Conservation (phyloP, 371 early-diverging fungal genomes). For the Mortierella sp. region DNA sequence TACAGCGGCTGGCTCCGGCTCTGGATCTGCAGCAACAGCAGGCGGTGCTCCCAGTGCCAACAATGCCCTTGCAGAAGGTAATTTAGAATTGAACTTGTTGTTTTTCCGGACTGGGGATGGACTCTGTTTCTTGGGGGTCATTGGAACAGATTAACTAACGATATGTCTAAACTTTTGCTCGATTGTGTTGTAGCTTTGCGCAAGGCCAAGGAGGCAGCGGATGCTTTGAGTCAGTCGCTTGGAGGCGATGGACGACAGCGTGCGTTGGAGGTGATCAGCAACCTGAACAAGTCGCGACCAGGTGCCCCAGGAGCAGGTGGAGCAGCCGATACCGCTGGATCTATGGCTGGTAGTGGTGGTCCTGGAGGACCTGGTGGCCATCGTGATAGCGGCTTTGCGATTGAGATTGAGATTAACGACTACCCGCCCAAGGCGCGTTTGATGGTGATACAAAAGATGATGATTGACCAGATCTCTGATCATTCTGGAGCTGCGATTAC, state of each 20-base stretch:
- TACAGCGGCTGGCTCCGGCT: slow-evolving; percentile 6
- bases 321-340: slow-evolving; percentile 55
- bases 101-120: not conserved
- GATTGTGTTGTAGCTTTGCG: slow-evolving; percentile 26
- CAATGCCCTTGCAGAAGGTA: slow-evolving; percentile 9
- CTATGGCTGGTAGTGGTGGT: slow-evolving; percentile 41
- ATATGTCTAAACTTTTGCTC: not conserved
- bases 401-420: slow-evolving; percentile 97
- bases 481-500: slow-evolving; percentile 95
- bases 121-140: not conserved
- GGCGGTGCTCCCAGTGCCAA: slow-evolving; percentile 4
- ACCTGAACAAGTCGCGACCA: slow-evolving; percentile 42
- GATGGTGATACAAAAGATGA: slow-evolving; percentile 94
- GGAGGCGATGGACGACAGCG: slow-evolving; percentile 56
- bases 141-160: not conserved
- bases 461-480: slow-evolving; percentile 91
- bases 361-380: slow-evolving; percentile 28
- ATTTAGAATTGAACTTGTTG: not conserved
- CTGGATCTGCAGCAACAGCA: slow-evolving; percentile 12
- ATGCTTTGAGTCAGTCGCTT: slow-evolving; percentile 34
- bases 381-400: slow-evolving; percentile 65
- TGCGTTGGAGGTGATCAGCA: slow-evolving; percentile 53
- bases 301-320: slow-evolving; percentile 26
- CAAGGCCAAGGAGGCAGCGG: slow-evolving; percentile 47
- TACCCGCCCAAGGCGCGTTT: slow-evolving; percentile 97